A percentile compares a stretch with the other conserved stretches of the same genome.
Evolutionary conservation across 2,329 filamentous ascomycete species (phyloP).

Genomic region (Plectosphaerella plurivora): DNA sequence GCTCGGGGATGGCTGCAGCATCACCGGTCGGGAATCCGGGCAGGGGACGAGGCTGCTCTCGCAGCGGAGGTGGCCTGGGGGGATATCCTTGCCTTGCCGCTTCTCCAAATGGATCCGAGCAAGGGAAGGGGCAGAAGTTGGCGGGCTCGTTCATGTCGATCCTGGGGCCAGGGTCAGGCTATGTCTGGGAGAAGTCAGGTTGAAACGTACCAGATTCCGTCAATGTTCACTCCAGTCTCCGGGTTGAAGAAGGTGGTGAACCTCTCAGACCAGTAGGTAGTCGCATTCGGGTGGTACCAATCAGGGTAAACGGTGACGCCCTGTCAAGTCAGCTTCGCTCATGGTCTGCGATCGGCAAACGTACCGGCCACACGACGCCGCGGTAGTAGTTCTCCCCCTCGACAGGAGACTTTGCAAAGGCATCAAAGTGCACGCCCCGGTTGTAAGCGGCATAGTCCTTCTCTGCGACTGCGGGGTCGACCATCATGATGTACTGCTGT

Average conservation of each 20-base stretch:
- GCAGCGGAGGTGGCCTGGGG: slow-evolving; percentile 58
- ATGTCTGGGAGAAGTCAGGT: slow-evolving; percentile 27
- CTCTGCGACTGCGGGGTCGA: slow-evolving; percentile 61
- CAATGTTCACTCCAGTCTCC: slow-evolving; percentile 64
- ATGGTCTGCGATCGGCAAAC: no score
- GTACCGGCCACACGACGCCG: slow-evolving; percentile 69
- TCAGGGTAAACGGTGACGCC: slow-evolving; percentile 68
- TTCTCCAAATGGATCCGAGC: slow-evolving; percentile 34
- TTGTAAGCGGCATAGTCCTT: slow-evolving; percentile 62
- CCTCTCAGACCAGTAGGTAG: slow-evolving; percentile 65
- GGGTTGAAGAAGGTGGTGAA: slow-evolving; percentile 61
- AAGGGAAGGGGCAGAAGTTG: slow-evolving; percentile 49
- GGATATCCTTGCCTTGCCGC: slow-evolving; percentile 37
- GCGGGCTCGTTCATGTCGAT: slow-evolving; percentile 53
- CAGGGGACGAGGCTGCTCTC: slow-evolving; percentile 58
- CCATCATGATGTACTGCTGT: slow-evolving; percentile 70
- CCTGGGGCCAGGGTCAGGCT: slow-evolving; percentile 14
- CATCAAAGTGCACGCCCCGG: slow-evolving; percentile 35
- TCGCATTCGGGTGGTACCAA: slow-evolving; percentile 64
- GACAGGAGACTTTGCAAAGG: slow-evolving; percentile 11
- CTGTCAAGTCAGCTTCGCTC: background rate
- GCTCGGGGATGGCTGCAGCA: background rate
- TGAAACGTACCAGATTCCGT: slow-evolving; percentile 69
- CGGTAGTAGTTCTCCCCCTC: slow-evolving; percentile 49
- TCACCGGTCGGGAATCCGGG: slow-evolving; percentile 40